Percentiles rank a stretch among this genome's conserved stretches.
phyloP scores from a whole-genome alignment of 2,329 filamentous ascomycete species.

The Botrytis aclada region DNA sequence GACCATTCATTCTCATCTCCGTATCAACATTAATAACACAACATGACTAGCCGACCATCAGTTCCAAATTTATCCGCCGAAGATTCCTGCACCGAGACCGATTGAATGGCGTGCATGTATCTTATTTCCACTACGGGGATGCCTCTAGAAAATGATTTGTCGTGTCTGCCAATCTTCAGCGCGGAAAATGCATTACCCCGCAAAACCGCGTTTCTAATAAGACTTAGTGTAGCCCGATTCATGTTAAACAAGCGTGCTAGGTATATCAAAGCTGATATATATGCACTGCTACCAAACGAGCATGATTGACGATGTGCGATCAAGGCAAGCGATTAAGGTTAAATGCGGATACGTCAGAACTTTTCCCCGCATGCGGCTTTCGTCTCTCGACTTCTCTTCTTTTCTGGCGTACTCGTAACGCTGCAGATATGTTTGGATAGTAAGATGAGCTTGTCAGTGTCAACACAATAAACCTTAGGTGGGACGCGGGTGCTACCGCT shows the following conservation, averaged over 20 bases:
- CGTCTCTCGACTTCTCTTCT: neutral
- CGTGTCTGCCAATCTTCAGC: neutral
- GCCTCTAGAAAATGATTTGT: neutral
- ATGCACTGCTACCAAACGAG: neutral
- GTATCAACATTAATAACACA: neutral
- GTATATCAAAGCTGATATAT: neutral
- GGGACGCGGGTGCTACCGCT: neutral
- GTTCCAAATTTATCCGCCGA: neutral
- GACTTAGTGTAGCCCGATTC: neutral
- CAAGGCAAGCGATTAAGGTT: neutral
- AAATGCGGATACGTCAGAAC: neutral
- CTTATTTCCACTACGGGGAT: no score
- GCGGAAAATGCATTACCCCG: neutral
- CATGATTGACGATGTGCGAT: neutral
- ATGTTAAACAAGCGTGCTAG: neutral
- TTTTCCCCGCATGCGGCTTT: neutral
- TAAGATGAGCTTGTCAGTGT: neutral
- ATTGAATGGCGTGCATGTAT: neutral
- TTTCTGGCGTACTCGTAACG: neutral
- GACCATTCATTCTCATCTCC: neutral
- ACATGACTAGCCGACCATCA: neutral
- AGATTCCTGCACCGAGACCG: neutral
- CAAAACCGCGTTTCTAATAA: neutral
- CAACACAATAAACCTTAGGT: neutral
- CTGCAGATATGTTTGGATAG: neutral